These are phyloP conservation scores for Pestalotiopsis sp. DNA, from an alignment of 2,329 filamentous ascomycete species.

Conservation along the genomic window DNA sequence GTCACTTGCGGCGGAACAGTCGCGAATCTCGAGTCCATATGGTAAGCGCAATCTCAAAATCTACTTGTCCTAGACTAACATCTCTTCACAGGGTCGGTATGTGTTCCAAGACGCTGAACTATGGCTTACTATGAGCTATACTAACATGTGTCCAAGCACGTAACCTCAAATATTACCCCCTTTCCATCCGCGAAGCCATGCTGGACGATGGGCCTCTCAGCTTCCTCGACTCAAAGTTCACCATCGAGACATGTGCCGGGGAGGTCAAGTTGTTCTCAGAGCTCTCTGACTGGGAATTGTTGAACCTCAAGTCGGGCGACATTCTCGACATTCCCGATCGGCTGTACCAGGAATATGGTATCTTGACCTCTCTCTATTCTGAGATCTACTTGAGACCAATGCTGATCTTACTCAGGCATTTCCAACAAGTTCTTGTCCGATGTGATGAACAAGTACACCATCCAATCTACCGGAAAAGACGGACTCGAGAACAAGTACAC, in stretches of 20 bases:
- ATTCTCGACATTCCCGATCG: conserved; percentile 42
- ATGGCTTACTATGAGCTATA: background rate
- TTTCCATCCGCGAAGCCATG: conserved; percentile 38
- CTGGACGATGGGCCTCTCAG: conserved; percentile 26
- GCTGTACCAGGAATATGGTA: conserved; percentile 7
- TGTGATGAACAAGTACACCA: conserved; percentile 34
- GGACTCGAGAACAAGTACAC: conserved; percentile 36
- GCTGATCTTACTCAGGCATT: conserved; percentile 31
- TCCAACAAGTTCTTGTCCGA: conserved; percentile 38
- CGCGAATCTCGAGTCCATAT: conserved; percentile 52
- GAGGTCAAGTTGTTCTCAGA: conserved; percentile 37
- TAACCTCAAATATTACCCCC: conserved; percentile 50
- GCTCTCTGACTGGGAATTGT: conserved; percentile 44
- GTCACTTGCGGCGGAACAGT: conserved; percentile 48
- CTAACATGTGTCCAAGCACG: conserved; percentile 32
- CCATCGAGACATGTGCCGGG: conserved; percentile 31
- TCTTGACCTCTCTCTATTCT: background rate
- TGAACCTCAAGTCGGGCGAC: conserved; percentile 43
- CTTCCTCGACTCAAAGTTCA: conserved; percentile 33
- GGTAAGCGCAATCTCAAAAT: conserved; percentile 27
- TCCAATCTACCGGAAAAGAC: conserved; percentile 44
- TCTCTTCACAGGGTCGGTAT: background rate
- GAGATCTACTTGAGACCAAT: conserved; percentile 24
- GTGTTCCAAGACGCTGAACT: background rate
- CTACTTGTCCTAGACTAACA: background rate